phyloP scores from a whole-genome alignment of 192 early-diverging fungal species.

The Coemansia sp. region DNA sequence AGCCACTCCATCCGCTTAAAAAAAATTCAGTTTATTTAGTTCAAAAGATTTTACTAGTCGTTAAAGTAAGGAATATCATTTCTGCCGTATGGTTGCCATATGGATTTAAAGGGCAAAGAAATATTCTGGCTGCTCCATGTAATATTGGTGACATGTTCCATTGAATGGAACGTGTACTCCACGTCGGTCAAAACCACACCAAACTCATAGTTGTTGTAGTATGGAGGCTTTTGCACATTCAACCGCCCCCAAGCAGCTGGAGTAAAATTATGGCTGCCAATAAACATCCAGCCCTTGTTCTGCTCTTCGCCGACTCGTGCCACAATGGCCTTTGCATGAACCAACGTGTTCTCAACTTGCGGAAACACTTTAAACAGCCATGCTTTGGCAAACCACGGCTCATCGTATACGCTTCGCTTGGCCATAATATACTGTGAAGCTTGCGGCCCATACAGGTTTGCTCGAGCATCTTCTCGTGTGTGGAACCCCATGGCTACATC shows the following conservation, averaged over 20 bases:
- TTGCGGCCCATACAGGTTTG: conserved; percentile 6
- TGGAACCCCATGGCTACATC: conserved; percentile 34
- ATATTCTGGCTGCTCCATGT: conserved; percentile 8
- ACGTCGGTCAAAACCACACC: conserved; percentile 21
- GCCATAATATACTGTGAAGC: conserved; percentile 2
- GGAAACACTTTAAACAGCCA: conserved; percentile 12
- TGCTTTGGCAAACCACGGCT: conserved; percentile 5
- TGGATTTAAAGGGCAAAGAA: conserved; percentile 16
- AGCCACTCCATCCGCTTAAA: not conserved
- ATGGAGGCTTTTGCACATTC: not conserved
- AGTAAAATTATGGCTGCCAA: conserved; percentile 43
- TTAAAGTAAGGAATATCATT: conserved; percentile 14
- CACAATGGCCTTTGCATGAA: conserved; percentile 36
- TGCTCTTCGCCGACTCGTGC: conserved; percentile 16
- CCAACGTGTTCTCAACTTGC: conserved; percentile 2
- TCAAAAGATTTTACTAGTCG: not conserved
- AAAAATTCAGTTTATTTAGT: not conserved
- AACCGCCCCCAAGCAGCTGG: conserved; percentile 35
- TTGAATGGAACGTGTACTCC: not conserved
- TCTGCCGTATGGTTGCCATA: conserved; percentile 2
- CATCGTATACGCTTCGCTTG: conserved; percentile 2
- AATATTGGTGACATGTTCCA: not conserved
- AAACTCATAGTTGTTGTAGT: conserved; percentile 43
- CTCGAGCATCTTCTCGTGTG: conserved; percentile 15
- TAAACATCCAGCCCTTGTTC: conserved; percentile 25